phyloP scores from a whole-genome alignment of 192 early-diverging fungal genomes.

The Kappamyces sp. region DNA sequence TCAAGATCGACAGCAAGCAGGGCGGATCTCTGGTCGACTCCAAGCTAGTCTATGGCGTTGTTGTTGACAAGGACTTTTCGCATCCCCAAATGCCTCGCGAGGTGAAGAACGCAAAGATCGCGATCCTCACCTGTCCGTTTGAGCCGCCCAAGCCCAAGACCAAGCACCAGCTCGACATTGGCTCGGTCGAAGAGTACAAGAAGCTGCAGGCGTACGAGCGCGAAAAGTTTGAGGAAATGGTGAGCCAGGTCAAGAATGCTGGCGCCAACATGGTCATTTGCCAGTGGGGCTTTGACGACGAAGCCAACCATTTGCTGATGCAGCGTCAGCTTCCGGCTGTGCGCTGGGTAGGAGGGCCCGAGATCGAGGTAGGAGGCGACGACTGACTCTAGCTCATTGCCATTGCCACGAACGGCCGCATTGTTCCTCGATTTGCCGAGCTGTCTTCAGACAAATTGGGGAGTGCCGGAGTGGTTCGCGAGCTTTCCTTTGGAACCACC shows the following conservation, averaged over 20 bases:
- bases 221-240: slow-evolving; percentile 96
- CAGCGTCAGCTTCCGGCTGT: slow-evolving; percentile 97
- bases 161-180: slow-evolving; percentile 99
- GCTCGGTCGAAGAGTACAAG: slow-evolving; percentile 96
- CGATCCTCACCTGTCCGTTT: slow-evolving; percentile 98
- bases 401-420: slow-evolving; percentile 99
- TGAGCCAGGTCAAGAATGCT: slow-evolving; percentile 92
- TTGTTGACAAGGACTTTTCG: slow-evolving; percentile 99
- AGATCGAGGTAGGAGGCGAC: slow-evolving; percentile 73
- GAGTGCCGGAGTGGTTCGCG: slow-evolving; percentile 87
- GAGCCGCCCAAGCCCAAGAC: slow-evolving; percentile 99
- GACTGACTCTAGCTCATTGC: slow-evolving; percentile 63
- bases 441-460: slow-evolving; percentile 84
- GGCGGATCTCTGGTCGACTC: slow-evolving; percentile 95
- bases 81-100: slow-evolving; percentile 99
- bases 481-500: slow-evolving; percentile 93
- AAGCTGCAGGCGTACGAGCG: slow-evolving; percentile 94
- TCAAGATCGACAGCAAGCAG: slow-evolving; percentile 98
- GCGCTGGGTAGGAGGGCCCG: slow-evolving; percentile 99
- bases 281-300: slow-evolving; percentile 99
- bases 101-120: slow-evolving; percentile 90
- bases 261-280: slow-evolving; percentile 98
- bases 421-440: slow-evolving; percentile 99
- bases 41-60: slow-evolving; percentile 89
- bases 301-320: slow-evolving; percentile 97